Percentiles rank a stretch among this genome's conserved stretches.
These are phyloP conservation scores for Fraxinus dipetala DNA, from an alignment of 305 asterid genomes.

Conservation along the genomic window DNA sequence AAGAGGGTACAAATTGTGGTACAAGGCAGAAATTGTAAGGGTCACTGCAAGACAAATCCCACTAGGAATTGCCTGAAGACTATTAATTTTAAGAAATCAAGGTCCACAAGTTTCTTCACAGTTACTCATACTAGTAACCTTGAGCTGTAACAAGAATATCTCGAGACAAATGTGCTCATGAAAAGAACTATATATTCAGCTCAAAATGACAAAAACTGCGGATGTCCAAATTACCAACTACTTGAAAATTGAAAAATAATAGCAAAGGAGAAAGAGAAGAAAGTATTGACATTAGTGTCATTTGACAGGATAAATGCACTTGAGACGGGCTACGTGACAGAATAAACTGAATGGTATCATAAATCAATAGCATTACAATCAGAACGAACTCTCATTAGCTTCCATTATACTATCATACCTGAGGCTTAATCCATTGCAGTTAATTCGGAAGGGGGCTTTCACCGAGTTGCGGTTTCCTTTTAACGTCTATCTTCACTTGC, in stretches of 20 bases:
- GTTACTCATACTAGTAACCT: neutral
- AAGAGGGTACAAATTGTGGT: neutral
- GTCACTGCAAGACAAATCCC: neutral
- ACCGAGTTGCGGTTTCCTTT: neutral
- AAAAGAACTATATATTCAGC: neutral
- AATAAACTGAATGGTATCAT: neutral
- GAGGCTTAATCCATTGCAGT: neutral
- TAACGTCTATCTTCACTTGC: neutral
- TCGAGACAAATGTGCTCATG: neutral
- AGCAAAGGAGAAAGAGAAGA: neutral
- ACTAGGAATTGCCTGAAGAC: neutral
- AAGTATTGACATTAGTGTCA: neutral
- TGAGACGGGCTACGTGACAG: neutral
- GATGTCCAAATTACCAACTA: neutral
- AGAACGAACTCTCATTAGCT: neutral
- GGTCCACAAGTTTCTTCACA: neutral
- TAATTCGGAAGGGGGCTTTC: neutral
- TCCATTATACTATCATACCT: neutral
- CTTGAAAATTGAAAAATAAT: neutral
- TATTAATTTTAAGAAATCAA: neutral
- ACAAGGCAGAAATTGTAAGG: neutral
- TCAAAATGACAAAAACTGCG: neutral
- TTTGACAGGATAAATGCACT: neutral
- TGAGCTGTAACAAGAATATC: neutral
- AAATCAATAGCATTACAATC: neutral